These are phyloP conservation scores for Bromus sterilis DNA, from an alignment of 176 grass and related monocot species.

Conservation along the genomic window DNA sequence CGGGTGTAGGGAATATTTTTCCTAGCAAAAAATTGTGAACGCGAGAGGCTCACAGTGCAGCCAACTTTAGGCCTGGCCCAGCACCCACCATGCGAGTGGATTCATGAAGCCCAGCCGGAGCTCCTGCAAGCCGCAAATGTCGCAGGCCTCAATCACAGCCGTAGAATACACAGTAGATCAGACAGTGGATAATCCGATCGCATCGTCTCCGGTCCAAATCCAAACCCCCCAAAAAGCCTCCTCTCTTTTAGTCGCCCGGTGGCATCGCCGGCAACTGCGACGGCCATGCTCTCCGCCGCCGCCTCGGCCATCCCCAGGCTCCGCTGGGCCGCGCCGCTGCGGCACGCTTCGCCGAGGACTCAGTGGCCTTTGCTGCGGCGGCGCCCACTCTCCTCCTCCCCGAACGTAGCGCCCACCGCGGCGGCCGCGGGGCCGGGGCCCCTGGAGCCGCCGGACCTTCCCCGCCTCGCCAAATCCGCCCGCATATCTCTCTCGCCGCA, in stretches of 20 bases:
- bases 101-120: neutral
- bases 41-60: neutral
- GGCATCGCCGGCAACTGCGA: neutral
- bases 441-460: slow-evolving; percentile 63
- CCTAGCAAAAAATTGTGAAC: too few relatives aligned
- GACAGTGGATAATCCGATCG: slow-evolving; percentile 4
- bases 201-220: neutral
- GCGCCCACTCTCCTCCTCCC: slow-evolving; percentile 6
- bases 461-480: slow-evolving; percentile 56
- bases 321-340: slow-evolving; percentile 22
- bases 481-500: slow-evolving; percentile 72
- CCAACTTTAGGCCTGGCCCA: neutral
- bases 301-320: slow-evolving; percentile 34
- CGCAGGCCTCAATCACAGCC: neutral
- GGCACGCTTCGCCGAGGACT: neutral
- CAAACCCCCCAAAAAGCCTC: neutral
- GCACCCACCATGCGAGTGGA: neutral
- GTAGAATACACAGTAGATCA: neutral
- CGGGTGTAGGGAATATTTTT: too few relatives aligned
- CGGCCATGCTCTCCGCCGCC: slow-evolving; percentile 42
- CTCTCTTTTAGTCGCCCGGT: too few relatives aligned
- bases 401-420: neutral
- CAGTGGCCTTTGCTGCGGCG: neutral
- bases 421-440: slow-evolving; percentile 17
- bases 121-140: neutral